Base-by-base conservation (phyloP, 1,139 yeast genomes). In the Blastobotrys elegans region DNA sequence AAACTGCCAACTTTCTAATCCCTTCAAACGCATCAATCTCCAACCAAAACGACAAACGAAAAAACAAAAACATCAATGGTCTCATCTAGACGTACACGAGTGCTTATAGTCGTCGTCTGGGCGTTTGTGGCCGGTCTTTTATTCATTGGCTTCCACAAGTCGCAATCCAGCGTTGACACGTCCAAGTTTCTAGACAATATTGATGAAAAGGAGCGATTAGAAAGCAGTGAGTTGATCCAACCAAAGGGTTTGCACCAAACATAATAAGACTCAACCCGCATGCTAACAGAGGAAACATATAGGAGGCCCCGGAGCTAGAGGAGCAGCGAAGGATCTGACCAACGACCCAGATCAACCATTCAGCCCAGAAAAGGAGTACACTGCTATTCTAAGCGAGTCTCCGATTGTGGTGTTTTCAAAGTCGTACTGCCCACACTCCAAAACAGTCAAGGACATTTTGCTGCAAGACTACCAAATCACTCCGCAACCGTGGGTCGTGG, bases 401-500 rank as follows among this genome's bases (percentile, higher is more conserved):
- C 96, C 96, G 36, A 66, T 70, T 24, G 68, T 70, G 39, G 66
- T 70, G 33, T 70, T 70, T 53, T 69, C 73, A n/a, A 70, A 70
- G 47, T 61, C 70, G 3, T 66, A 80, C 82, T 52, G 68, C 55
- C 96, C 96, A 32, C 87, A 72, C 65, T 85, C 95, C 22, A 77
- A 76, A 60, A 73, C 71, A 45, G 75, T 89, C 57, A 92, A 90
- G 70, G 73, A 75, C 30, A 70, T 89, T 40, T 71, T 92, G 45
- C 65, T 67, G 22, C 77, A 76, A 22, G 77, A 79, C 56, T 89
- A 87, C 67, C 75, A 76, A 49, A 79, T 92, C 51, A 73, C 76
- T 1, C 98, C 97, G 2, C 70, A 72, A 36, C 90, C 88, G 4
- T 63, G 73, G 11, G 75, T 86, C 42, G 88, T 90, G 24, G 97